These are phyloP conservation scores for Epichloe sylvatica DNA, from an alignment of 2,329 filamentous ascomycete genomes.

Conservation along the genomic window DNA sequence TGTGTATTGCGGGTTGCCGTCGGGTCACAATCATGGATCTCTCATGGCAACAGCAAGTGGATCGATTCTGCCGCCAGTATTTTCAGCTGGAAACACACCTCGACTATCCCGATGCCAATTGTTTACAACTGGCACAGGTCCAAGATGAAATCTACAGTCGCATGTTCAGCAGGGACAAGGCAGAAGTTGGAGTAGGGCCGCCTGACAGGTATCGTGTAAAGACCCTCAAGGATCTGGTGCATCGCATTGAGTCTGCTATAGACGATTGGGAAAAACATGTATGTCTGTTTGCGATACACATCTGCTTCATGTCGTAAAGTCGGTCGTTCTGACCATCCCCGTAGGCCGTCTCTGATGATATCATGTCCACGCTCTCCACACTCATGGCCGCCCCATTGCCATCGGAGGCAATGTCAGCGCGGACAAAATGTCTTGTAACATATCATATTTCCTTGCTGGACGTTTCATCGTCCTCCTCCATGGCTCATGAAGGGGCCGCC, in stretches of 20 bases:
- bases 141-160: slow-evolving; percentile 53
- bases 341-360: slow-evolving; percentile 71
- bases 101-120: slow-evolving; percentile 44
- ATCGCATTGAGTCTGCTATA: slow-evolving; percentile 58
- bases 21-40: neutral
- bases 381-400: slow-evolving; percentile 51
- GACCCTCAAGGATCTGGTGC: slow-evolving; percentile 59
- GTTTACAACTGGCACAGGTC: slow-evolving; percentile 44
- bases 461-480: slow-evolving; percentile 9
- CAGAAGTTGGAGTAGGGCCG: slow-evolving; percentile 44
- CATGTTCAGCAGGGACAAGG: slow-evolving; percentile 48
- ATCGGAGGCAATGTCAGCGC: slow-evolving; percentile 51
- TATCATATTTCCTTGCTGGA: slow-evolving; percentile 38
- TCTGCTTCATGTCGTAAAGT: neutral
- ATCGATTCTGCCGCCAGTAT: slow-evolving; percentile 59
- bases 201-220: slow-evolving; percentile 56
- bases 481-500: neutral
- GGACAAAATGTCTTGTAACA: slow-evolving; percentile 61
- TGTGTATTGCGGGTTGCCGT: neutral
- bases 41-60: slow-evolving; percentile 12
- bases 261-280: slow-evolving; percentile 79
- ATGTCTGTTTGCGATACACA: slow-evolving; percentile 28
- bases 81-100: slow-evolving; percentile 57
- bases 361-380: slow-evolving; percentile 54
- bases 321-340: slow-evolving; percentile 12